Conservation (phyloP, 1,284 basidiomycete genomes). For the Ustilago sp. region DNA sequence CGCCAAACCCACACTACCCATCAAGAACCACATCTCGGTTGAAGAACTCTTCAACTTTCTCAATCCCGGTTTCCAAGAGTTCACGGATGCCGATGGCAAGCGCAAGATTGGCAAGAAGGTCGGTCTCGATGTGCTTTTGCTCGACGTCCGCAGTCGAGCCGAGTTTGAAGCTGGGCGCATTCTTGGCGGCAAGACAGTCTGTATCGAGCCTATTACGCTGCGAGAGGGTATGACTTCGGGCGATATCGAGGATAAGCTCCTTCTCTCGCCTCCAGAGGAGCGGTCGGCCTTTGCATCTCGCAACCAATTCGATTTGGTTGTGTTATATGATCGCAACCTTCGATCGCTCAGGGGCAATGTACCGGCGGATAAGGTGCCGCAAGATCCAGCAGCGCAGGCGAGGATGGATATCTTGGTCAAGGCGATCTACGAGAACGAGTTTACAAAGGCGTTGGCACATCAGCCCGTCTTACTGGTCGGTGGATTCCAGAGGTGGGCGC, state of each 20-base stretch:
- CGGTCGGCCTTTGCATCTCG: constrained; percentile 80
- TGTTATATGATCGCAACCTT: constrained; percentile 80
- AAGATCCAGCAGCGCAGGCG: constrained; percentile 43
- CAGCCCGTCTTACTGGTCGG: constrained; percentile 87
- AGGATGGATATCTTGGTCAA: constrained; percentile 47
- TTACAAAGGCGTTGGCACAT: constrained; percentile 74
- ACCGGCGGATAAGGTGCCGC: constrained; percentile 25
- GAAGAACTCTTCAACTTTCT: constrained; percentile 63
- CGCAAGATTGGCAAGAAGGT: constrained; percentile 54
- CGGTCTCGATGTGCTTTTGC: constrained; percentile 74
- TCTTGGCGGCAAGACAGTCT: constrained; percentile 78
- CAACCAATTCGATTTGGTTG: constrained; percentile 89
- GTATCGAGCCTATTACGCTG: constrained; percentile 76
- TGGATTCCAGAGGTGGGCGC: constrained; percentile 85
- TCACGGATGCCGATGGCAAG: constrained; percentile 53
- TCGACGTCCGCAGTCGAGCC: constrained; percentile 83
- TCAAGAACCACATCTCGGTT: constrained; percentile 54
- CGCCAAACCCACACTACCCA: constrained; percentile 50
- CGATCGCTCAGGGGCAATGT: constrained; percentile 33
- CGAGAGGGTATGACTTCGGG: constrained; percentile 74
- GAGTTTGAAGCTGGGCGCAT: constrained; percentile 83
- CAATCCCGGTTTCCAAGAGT: constrained; percentile 63
- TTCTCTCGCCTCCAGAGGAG: constrained; percentile 79
- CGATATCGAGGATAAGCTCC: constrained; percentile 82
- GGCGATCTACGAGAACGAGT: constrained; percentile 63